Evolutionary conservation across 129 eudicot genomes (phyloP), one percentile per base, ranked within the genome.

Genomic region (Saposhnikovia divaricata): DNA sequence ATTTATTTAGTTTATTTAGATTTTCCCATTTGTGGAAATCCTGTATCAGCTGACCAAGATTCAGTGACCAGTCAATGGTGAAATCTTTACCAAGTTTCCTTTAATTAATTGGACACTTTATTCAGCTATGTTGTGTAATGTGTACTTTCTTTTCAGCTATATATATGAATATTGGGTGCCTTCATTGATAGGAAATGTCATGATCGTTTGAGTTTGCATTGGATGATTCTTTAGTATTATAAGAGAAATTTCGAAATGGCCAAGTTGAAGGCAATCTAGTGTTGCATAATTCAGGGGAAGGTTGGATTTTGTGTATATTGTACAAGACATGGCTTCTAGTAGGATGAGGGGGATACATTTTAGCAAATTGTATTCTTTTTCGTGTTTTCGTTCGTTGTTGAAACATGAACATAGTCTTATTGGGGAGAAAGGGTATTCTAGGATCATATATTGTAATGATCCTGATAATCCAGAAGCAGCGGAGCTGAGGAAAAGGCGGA

Each of bases 381-480:
- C 96, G 72, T 95, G 98, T 84, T 85, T 90, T 5, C 84, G 84
- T 80, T 84, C 93, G 6, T 53, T 85, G 0, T 88, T 89, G 37
- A 79, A 84, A 2, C 94, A 95, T 38, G 94, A 90, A 53, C 97
- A 95, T 69, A 75, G 88, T 3, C 96, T 85, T 76, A 87, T 95
- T 69, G 98, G 97, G 73, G 86, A 81, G 70, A 89, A 80, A 74
- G 98, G 98, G 57, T 95, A 73, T 79, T 90, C 96, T 40, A 92
- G 97, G 79, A 86, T 94, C 48, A 97, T 94, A 82, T 87, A 89
- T 81, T 95, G 98, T 75, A 95, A 95, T 79, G 96, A 95, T 76
- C 90, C 94, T 0, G 98, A 95, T 77, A 86, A 85, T 75, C 87
- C 86, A 7, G 96, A 88, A 72, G 90, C 86, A 66, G 70, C 73